These are phyloP conservation scores for Ustilago curta DNA, from an alignment of 1,284 basidiomycete genomes.

Conservation along the genomic window DNA sequence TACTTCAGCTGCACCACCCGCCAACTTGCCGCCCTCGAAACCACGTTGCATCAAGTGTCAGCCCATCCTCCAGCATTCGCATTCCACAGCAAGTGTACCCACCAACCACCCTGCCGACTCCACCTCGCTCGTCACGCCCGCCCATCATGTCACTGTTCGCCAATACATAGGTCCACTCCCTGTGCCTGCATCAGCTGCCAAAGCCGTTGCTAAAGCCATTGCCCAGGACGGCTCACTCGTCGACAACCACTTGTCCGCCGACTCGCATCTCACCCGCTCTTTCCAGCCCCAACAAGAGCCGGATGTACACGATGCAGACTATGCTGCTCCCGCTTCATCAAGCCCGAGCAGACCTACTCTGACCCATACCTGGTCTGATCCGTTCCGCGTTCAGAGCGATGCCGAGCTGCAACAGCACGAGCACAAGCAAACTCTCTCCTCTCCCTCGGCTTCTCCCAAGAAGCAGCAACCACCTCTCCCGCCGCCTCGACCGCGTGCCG, in stretches of 20 bases:
- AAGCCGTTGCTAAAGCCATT: conserved; percentile 42
- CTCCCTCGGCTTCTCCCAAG: conserved; percentile 17
- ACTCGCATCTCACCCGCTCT: neutral
- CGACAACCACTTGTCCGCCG: neutral
- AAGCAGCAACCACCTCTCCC: conserved; percentile 2
- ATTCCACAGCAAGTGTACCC: conserved; percentile 18
- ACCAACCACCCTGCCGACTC: conserved; percentile 19
- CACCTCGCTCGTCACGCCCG: conserved; percentile 18
- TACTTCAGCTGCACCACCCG: neutral
- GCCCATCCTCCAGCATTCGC: conserved; percentile 25
- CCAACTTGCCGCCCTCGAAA: conserved; percentile 26
- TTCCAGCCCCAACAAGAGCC: conserved; percentile 6
- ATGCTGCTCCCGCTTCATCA: neutral
- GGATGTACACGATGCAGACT: conserved; percentile 16
- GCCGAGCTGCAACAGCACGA: neutral
- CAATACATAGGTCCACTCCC: conserved; percentile 53
- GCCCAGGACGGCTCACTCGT: conserved; percentile 24
- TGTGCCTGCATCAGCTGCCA: conserved; percentile 34
- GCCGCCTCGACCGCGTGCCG: conserved; percentile 18
- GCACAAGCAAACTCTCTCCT: neutral
- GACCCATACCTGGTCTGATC: conserved; percentile 18
- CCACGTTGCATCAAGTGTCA: conserved; percentile 38
- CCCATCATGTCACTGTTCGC: conserved; percentile 29
- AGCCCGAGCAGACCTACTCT: neutral
- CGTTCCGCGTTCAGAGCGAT: conserved; percentile 6